Evolutionary conservation across 192 early-diverging fungal genomes (phyloP).

Genomic region (Pilaira anomala): DNA sequence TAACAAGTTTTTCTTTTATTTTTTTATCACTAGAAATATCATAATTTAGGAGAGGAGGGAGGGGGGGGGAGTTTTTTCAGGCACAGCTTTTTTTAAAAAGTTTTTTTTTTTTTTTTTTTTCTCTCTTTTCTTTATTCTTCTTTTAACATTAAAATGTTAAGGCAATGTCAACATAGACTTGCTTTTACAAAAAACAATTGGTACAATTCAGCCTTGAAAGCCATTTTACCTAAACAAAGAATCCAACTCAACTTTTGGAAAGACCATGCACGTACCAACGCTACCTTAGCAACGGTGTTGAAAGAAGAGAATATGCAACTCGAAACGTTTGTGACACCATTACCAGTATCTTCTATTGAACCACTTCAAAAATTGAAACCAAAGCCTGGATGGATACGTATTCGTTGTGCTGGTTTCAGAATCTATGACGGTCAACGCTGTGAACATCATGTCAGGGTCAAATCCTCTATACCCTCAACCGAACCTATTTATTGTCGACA

Average conservation of each 20-base stretch:
- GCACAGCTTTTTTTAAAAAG: too few species aligned
- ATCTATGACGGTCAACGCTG: neutral
- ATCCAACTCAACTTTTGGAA: neutral
- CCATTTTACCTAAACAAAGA: neutral
- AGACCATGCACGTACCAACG: neutral
- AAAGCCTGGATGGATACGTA: too few species aligned
- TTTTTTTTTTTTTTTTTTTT: neutral
- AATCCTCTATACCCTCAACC: neutral
- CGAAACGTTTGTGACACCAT: too few species aligned
- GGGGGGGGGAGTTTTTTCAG: too few species aligned
- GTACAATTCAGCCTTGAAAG: neutral
- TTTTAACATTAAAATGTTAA: too few species aligned
- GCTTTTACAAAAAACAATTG: constrained; percentile 7
- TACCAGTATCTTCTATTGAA: too few species aligned
- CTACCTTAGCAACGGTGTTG: neutral
- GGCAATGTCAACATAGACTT: neutral
- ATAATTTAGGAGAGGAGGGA: too few species aligned
- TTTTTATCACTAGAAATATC: too few species aligned
- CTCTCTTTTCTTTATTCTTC: too few species aligned
- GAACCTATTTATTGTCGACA: neutral
- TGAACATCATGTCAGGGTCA: neutral
- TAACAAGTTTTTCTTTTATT: too few species aligned
- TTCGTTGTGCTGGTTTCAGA: neutral
- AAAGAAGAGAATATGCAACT: too few species aligned
- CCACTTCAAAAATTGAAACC: too few species aligned